These are phyloP conservation scores for Exophiala mesophila DNA, from an alignment of 2,329 filamentous ascomycete species.

Conservation along the genomic window DNA sequence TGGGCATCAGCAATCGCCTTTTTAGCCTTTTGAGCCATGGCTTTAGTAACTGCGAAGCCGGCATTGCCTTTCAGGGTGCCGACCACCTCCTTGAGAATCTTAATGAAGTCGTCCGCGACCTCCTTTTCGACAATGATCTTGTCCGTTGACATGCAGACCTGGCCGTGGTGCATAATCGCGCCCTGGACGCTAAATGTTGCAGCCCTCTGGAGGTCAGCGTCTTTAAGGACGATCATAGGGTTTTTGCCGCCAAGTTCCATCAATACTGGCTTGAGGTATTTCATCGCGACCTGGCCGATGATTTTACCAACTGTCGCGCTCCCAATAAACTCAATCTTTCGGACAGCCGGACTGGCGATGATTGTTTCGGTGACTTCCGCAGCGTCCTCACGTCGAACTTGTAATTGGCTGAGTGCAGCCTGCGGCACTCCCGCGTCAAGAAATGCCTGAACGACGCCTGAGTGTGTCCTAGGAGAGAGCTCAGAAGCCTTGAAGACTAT, in stretches of 20 bases:
- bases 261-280: slow-evolving; percentile 70
- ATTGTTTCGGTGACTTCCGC: slow-evolving; percentile 61
- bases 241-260: slow-evolving; percentile 81
- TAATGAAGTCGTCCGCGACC: slow-evolving; percentile 50
- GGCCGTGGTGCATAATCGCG: slow-evolving; percentile 49
- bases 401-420: slow-evolving; percentile 68
- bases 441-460: slow-evolving; percentile 35
- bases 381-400: slow-evolving; percentile 56
- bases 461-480: slow-evolving; percentile 56
- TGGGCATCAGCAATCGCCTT: slow-evolving; percentile 2
- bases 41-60: slow-evolving; percentile 7
- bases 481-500: slow-evolving; percentile 69
- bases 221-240: slow-evolving; percentile 69
- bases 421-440: slow-evolving; percentile 65
- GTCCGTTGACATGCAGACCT: slow-evolving; percentile 84
- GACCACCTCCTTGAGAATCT: slow-evolving; percentile 42
- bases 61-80: slow-evolving; percentile 38
- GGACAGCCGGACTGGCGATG: slow-evolving; percentile 61
- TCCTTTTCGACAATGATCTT: slow-evolving; percentile 58
- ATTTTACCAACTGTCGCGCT: slow-evolving; percentile 66
- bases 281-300: slow-evolving; percentile 63
- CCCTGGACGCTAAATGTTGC: slow-evolving; percentile 37
- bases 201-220: slow-evolving; percentile 69
- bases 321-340: slow-evolving; percentile 73
- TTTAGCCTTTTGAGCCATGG: slow-evolving; percentile 7